Evolutionary conservation across 1,284 basidiomycete species (phyloP), one percentile per base, ranked within the genome.

Genomic region (Ustilago shanxiensis): DNA sequence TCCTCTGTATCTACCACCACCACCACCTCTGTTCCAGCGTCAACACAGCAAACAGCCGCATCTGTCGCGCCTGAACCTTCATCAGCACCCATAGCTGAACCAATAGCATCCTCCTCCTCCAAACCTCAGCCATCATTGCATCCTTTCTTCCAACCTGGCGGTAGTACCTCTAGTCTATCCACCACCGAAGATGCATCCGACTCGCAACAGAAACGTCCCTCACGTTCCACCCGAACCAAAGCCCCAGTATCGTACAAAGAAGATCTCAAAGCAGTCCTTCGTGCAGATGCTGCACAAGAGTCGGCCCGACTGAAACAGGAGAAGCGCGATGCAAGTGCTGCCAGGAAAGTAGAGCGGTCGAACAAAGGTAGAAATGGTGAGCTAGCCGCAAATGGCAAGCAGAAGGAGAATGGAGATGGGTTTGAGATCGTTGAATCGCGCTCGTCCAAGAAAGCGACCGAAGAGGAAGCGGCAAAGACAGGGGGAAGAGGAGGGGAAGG

Each of bases 191-290:
- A 35, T 44, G 29, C 56, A 54, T 26, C 54, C 51, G 29, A 47
- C 49, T 10, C 37, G 60, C 35, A 67, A 16, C 37, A 60, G 18
- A 67, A 58, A 22, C 60, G 73, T 2, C 62, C 59, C 10, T 8
- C 54, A 9, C 70, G 75, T 7, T 61, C 66, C 8, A 66, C 50
- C 13, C 55, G 75, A 0, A 20, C 45, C 16, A 77, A 73, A 53
- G 64, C 66, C 0, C 71, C 64, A n/a, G 56, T 60, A 1, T 73
- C 71, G 9, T 77, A 77, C 53, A 56, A 60, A 22, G 71, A 77
- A 29, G 75, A 77, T 47, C 71, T 77, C 33, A 77, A 77, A n/a
- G 75, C 70, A 3, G 75, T 77, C 2, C 65, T 77, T 1, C 71
- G 67, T 24, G 71, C 71, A 31, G 75, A 77, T 29, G 54, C 56